phyloP scores from a whole-genome alignment of 257 asterid species.

The Anisodus acutangulus region DNA sequence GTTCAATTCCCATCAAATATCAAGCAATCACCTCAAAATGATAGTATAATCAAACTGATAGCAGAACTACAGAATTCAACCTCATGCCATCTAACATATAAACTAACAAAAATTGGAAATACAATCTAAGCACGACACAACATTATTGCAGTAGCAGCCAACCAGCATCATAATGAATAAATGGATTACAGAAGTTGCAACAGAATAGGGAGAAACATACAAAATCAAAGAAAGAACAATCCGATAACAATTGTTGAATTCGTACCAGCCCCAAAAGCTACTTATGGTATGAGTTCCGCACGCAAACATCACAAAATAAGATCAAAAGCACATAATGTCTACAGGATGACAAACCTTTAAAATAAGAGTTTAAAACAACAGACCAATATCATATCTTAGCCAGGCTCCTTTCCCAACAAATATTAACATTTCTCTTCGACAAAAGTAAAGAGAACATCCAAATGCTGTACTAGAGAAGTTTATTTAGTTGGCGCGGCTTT shows the following conservation, averaged over 20 bases:
- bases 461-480: conserved; percentile 6
- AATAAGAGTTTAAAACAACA: conserved; percentile 20
- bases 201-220: neutral
- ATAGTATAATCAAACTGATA: neutral
- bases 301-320: conserved; percentile 23
- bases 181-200: neutral
- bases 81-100: neutral
- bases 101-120: neutral
- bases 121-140: neutral
- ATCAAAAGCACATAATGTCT: conserved; percentile 25
- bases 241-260: neutral
- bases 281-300: conserved; percentile 5
- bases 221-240: neutral
- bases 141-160: neutral
- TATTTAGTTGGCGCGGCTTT: conserved; percentile 28
- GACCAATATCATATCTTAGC: conserved; percentile 7
- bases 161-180: neutral
- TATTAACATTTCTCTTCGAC: conserved; percentile 27
- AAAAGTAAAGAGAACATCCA: conserved; percentile 27
- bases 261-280: conserved; percentile 26
- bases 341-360: conserved; percentile 20
- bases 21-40: too few species aligned
- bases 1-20: neutral
- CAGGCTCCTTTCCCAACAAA: conserved; percentile 21
- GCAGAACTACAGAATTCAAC: neutral